A percentile compares a stretch with the other conserved stretches of the same genome.
Conservation (phyloP, 1,139 yeast species). For the Barnettozyma hawaiiensis region DNA sequence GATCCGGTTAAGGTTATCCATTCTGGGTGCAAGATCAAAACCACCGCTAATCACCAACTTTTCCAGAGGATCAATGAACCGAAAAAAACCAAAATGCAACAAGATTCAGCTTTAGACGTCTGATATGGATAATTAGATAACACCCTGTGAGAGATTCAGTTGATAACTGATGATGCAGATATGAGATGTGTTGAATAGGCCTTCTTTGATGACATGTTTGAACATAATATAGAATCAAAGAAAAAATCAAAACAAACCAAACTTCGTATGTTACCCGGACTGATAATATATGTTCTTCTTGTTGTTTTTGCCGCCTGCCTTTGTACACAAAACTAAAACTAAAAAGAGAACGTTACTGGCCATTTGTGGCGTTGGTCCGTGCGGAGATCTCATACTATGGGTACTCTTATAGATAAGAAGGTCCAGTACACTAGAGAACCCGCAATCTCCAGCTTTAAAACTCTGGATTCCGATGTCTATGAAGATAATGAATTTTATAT, state of each 20-base stretch:
- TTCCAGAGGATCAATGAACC: not conserved
- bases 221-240: too few species aligned
- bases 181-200: not conserved
- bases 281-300: too few species aligned
- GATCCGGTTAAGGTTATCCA: constrained; percentile 32
- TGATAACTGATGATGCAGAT: not conserved
- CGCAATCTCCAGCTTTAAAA: not conserved
- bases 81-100: too few species aligned
- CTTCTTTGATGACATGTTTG: too few species aligned
- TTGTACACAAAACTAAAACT: too few species aligned
- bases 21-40: not conserved
- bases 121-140: too few species aligned
- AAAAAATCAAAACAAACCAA: not conserved
- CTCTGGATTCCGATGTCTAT: constrained; percentile 14
- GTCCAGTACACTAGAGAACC: constrained; percentile 14
- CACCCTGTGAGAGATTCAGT: not conserved
- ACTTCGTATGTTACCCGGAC: too few species aligned
- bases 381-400: too few species aligned
- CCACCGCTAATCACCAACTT: not conserved
- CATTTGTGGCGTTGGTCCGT: not conserved
- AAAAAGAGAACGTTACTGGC: not conserved
- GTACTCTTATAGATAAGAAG: not conserved
- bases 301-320: too few species aligned
- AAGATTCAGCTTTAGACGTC: too few species aligned
- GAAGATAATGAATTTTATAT: constrained; percentile 20